Percentiles rank a stretch among this genome's conserved stretches.
phyloP scores from a whole-genome alignment of 1,139 yeast species.

The Saccharomyces hybrid region DNA sequence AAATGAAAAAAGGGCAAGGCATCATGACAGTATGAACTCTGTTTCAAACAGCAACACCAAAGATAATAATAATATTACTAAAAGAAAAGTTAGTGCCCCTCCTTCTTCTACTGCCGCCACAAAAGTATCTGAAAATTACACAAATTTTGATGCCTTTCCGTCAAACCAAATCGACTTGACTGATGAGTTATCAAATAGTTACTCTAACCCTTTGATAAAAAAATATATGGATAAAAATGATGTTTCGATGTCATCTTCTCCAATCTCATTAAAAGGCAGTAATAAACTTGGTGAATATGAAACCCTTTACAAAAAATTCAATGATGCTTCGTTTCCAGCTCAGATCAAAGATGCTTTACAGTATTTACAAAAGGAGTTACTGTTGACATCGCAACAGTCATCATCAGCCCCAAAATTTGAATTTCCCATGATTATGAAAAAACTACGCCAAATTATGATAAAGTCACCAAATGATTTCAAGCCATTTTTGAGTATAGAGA shows the following conservation, averaged over 20 bases:
- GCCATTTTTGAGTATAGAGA: conserved; percentile 21
- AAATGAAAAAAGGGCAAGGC: conserved; percentile 1
- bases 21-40: conserved; percentile 1
- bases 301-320: conserved; percentile 9
- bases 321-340: conserved; percentile 4
- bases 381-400: background rate
- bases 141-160: background rate
- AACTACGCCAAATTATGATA: conserved; percentile 18
- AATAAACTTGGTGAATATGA: conserved; percentile 7
- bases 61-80: conserved; percentile 3
- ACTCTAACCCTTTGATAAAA: conserved; percentile 22
- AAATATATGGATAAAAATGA: conserved; percentile 19
- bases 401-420: background rate
- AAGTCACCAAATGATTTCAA: conserved; percentile 28
- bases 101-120: conserved; percentile 5
- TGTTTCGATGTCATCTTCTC: background rate
- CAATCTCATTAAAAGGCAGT: background rate
- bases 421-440: background rate
- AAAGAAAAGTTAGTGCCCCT: conserved; percentile 24
- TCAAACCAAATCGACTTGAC: conserved; percentile 25
- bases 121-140: background rate
- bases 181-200: conserved; percentile 21
- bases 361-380: conserved; percentile 8
- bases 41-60: conserved; percentile 6
- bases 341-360: conserved; percentile 12